Base-by-base conservation (phyloP, 192 early-diverging fungal species). In the Backusella mclennaniae region DNA sequence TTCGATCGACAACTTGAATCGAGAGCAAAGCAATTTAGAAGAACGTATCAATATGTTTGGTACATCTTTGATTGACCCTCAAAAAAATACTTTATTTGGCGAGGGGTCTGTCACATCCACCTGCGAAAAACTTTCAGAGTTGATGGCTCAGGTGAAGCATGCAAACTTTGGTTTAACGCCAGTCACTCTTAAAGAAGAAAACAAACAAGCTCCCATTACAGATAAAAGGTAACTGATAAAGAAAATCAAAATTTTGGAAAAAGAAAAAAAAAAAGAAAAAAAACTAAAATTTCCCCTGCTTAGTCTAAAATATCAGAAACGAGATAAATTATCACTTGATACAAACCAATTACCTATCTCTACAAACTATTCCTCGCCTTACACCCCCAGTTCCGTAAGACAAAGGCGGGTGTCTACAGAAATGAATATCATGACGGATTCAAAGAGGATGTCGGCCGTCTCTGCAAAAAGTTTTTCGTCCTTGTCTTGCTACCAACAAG, bases 11-110 rank as follows among this genome's bases (percentile, higher is more conserved):
- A 84, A 85, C 29, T 76, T 84, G 49, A 84, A 83, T 73, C 80
- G 83, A 21, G 85, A 88, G 66, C 85, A 86, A 42, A 66, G 76
- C 12, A 82, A 82, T 3, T 77, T 88, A 70, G 82, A 80, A 23
- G 74, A 80, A 7, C 63, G 76, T 0, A 77, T 82, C 21, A 70
- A 83, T 11, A 80, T 82, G 15, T 23, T 83, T 35, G 80, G 79
- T 19, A 78, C 72, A 17, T 72, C 74, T 12, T 63, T 82, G n/a
- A 59, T 86, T 68, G 85, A 88, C 14, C 69, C 80, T 1, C 80
- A 82, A 52, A 69, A 73, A 44, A 74, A 75, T 17, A 39, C 11
- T 0, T 44, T 82, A 14, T 59, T 82, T 19, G 69, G 73, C 0
- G 59, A 77, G 36, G 46, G 77, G 2, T 82, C 84, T 29, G 69